Evolutionary conservation across 345 rosid species (phyloP).

Genomic region (Diplotaxis tenuifolia): DNA sequence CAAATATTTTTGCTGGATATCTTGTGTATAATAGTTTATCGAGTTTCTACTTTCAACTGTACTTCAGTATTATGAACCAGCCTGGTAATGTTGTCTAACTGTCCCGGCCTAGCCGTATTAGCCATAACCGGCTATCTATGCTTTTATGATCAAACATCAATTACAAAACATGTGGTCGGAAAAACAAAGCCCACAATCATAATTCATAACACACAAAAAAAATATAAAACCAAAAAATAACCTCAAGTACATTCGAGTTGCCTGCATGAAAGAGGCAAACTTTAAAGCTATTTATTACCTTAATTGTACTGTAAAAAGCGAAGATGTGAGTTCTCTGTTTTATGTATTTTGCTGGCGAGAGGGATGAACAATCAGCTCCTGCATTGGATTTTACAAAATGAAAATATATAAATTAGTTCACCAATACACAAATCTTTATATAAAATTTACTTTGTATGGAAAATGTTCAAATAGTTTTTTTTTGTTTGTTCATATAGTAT

Average conservation of each 20-base stretch:
- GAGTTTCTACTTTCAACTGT: too few species aligned
- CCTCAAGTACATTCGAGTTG: constrained; percentile 11
- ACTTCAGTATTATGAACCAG: too few species aligned
- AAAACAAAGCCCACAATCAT: constrained; percentile 19
- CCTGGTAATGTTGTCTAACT: too few species aligned
- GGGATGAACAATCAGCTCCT: constrained; percentile 31
- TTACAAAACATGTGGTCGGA: constrained; percentile 15
- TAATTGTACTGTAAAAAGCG: neutral
- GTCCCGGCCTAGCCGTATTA: too few species aligned
- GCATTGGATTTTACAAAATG: constrained; percentile 5
- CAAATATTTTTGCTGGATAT: too few species aligned
- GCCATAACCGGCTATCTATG: constrained; percentile 2
- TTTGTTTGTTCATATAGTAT: neutral
- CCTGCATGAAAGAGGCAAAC: constrained; percentile 27
- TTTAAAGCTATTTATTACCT: constrained; percentile 1
- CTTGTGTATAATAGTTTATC: too few species aligned
- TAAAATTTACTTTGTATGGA: neutral
- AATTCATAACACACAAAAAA: neutral
- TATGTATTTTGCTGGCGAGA: constrained; percentile 31
- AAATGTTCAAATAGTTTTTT: neutral
- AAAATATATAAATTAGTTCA: neutral
- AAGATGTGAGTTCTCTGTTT: neutral
- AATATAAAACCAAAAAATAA: neutral
- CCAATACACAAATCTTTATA: neutral
- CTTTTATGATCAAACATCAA: constrained; percentile 17